These are phyloP conservation scores for Schizonepeta tenuifolia DNA, from an alignment of 257 asterid genomes.

Conservation along the genomic window DNA sequence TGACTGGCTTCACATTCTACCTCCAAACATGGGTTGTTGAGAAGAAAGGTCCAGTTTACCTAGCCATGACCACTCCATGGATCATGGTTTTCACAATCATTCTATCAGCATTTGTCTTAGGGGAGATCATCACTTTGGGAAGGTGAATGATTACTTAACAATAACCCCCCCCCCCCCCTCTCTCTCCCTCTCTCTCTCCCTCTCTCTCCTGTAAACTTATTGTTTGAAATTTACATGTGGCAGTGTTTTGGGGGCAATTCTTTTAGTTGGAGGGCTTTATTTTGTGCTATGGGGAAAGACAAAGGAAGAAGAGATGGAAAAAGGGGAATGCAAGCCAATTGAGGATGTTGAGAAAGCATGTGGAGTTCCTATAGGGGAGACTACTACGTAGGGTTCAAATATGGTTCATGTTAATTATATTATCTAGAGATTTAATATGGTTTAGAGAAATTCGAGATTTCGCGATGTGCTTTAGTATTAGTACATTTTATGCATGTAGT, in stretches of 20 bases:
- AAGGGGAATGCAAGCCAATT: conserved; percentile 24
- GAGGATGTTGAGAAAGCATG: conserved; percentile 50
- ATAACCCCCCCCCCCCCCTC: no score
- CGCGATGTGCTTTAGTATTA: neutral
- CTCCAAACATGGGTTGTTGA: conserved; percentile 81
- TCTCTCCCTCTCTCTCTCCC: neutral
- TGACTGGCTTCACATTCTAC: conserved; percentile 77
- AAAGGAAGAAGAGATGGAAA: conserved; percentile 52
- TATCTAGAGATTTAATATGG: neutral
- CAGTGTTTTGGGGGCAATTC: conserved; percentile 70
- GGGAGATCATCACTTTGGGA: conserved; percentile 70
- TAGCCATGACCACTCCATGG: conserved; percentile 74
- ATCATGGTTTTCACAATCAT: conserved; percentile 59
- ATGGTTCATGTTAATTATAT: neutral
- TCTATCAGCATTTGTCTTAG: conserved; percentile 65
- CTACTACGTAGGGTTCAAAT: neutral
- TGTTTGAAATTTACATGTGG: conserved; percentile 1
- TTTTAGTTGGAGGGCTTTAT: conserved; percentile 75
- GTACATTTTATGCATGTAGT: neutral
- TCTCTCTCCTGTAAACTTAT: neutral
- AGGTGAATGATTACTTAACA: conserved; percentile 45
- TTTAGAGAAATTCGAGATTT: neutral
- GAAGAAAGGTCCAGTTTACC: conserved; percentile 77
- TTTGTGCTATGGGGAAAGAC: conserved; percentile 78
- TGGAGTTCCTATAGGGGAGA: conserved; percentile 31